Conservation (phyloP, 2,329 filamentous ascomycete genomes). For the Diplodia seriata region DNA sequence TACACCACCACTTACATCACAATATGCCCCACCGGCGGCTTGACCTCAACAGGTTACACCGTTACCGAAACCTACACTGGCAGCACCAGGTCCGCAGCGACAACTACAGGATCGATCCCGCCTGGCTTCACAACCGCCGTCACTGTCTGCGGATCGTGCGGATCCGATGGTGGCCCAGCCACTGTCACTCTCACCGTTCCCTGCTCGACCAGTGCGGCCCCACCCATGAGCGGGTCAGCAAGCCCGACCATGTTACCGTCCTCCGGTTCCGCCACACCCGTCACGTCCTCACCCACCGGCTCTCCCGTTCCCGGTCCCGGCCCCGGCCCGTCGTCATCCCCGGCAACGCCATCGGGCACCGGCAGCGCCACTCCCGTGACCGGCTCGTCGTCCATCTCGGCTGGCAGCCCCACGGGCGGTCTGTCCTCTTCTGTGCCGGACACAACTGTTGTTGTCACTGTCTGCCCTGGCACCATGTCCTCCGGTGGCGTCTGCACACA, state of each 20-base stretch:
- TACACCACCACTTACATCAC: constrained; percentile 40
- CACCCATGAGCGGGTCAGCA: neutral
- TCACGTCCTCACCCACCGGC: neutral
- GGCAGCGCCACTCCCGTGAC: neutral
- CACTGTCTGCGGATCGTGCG: constrained; percentile 36
- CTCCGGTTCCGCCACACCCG: neutral
- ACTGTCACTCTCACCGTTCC: constrained; percentile 36
- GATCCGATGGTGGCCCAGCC: constrained; percentile 28
- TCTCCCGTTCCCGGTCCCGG: neutral
- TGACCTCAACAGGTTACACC: constrained; percentile 41
- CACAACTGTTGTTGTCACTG: constrained; percentile 4
- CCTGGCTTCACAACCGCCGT: constrained; percentile 38
- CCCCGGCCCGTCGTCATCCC: neutral
- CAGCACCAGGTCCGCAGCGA: constrained; percentile 11
- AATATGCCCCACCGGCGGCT: constrained; percentile 39
- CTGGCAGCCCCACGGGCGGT: neutral
- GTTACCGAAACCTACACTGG: constrained; percentile 43
- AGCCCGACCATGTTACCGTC: neutral
- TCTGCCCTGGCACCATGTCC: constrained; percentile 2
- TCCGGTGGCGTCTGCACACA: constrained; percentile 14
- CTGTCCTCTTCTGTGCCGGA: neutral
- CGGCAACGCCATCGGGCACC: neutral
- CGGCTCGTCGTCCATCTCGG: neutral
- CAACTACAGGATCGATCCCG: constrained; percentile 34
- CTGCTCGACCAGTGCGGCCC: constrained; percentile 14